These are phyloP conservation scores for Pseudotsuga menziesii DNA, from an alignment of 75 land plant species.

Conservation along the genomic window DNA sequence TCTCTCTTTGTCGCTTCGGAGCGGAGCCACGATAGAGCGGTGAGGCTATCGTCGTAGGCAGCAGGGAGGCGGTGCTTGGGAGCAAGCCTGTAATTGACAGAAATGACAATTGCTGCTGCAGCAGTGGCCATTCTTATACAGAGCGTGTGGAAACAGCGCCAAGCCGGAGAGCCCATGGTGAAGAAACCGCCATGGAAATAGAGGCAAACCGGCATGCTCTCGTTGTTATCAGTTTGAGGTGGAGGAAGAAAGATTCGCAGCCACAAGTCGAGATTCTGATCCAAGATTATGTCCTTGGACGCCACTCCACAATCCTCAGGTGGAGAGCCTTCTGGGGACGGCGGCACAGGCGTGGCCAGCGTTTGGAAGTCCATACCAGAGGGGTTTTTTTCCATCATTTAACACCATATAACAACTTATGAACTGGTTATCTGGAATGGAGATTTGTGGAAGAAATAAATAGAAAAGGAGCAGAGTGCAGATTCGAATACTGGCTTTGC, in stretches of 20 bases:
- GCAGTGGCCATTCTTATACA: constrained; percentile 13
- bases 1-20: background rate
- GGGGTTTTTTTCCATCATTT: too few relatives aligned
- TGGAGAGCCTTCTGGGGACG: background rate
- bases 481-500: too few relatives aligned
- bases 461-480: too few relatives aligned
- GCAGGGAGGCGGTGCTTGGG: constrained; percentile 26
- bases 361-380: too few relatives aligned
- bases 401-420: too few relatives aligned
- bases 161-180: constrained; percentile 13
- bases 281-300: constrained; percentile 13
- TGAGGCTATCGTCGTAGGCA: constrained; percentile 34
- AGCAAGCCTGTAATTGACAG: constrained; percentile 35
- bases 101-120: constrained; percentile 22
- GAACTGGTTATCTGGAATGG: too few relatives aligned
- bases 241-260: constrained; percentile 10
- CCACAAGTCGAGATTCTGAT: constrained; percentile 9
- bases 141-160: constrained; percentile 13
- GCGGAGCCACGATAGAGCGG: constrained; percentile 22
- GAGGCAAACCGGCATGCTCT: constrained; percentile 19
- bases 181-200: constrained; percentile 50
- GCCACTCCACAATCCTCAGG: background rate
- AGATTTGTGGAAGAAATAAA: too few relatives aligned
- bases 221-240: background rate
- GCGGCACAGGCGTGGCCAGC: too few relatives aligned